Base-by-base conservation (phyloP, 2,329 filamentous ascomycete genomes). In the Botryosphaeria dothidea region DNA sequence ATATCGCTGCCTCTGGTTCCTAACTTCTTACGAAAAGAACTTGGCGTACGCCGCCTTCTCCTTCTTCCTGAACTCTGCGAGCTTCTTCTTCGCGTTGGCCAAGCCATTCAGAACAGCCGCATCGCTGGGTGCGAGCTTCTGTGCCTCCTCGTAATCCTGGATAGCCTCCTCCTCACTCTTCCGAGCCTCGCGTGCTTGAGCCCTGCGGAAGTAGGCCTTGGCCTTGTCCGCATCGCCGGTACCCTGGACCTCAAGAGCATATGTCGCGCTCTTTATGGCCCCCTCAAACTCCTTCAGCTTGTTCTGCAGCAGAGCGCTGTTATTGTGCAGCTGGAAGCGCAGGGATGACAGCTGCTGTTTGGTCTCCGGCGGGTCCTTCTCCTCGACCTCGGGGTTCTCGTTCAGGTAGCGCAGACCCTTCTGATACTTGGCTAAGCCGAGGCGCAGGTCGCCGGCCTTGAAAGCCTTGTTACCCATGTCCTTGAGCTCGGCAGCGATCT, bases 31-130 rank as follows among this genome's bases (percentile, higher is more conserved):
- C 43, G 62, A 65, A 25, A 65, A 65, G 56, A 65, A 65, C 48
- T 96, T 98, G 82, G 90, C 91, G 77, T 94, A 96, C 5, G 90
- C 90, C 71, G 91, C 92, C 86, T 93, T 96, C 83, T 97, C 92
- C 86, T 93, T 96, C 76, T 91, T 90, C 67, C 88, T 85, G 67
- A 90, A 86, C 65, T 90, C 91, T 11, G 87, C 84, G 27, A 90
- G 86, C 71, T 85, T 87, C 81, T 90, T 90, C 86, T 93, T 96
- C 61, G 95, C 88, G n/a, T 84, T 80, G 19, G 86, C 84, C 63
- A 96, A 84, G 81, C 97, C 93, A 71, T 87, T 90, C 67, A 83
- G 79, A 69, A 98, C 87, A 52, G 87, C 91, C 0, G 85, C 86
- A 77, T 98, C 94, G 19, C 83, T 84, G 1, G 94, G 93, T 0